phyloP scores from a whole-genome alignment of 1,284 basidiomycete species.

The Boletus sp. region DNA sequence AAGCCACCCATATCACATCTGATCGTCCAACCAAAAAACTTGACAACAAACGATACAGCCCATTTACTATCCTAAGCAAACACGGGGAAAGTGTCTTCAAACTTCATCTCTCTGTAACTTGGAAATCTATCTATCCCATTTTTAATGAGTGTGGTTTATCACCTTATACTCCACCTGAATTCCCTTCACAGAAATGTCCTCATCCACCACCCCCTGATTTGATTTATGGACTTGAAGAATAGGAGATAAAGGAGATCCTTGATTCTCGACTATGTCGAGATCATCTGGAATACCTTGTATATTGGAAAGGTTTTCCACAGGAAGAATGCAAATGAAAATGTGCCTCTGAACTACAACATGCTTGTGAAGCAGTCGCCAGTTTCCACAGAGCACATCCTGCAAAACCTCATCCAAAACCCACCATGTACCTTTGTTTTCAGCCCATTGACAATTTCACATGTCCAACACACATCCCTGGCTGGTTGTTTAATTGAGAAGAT shows the following conservation, averaged over 20 bases:
- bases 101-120: slow-evolving; percentile 9
- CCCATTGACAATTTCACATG: slow-evolving; percentile 9
- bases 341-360: background rate
- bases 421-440: slow-evolving; percentile 3
- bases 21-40: slow-evolving; percentile 22
- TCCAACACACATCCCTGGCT: fast-evolving
- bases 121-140: slow-evolving; percentile 22
- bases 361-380: background rate
- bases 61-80: slow-evolving; percentile 24
- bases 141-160: slow-evolving; percentile 20
- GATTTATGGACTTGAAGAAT: background rate
- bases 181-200: background rate
- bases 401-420: background rate
- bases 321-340: slow-evolving; percentile 14
- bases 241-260: slow-evolving; percentile 9
- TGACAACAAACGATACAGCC: slow-evolving; percentile 17
- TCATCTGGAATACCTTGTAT: background rate
- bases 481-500: slow-evolving; percentile 1
- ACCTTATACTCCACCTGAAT: slow-evolving; percentile 3
- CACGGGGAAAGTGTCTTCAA: slow-evolving; percentile 19
- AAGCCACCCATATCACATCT: slow-evolving; percentile 6
- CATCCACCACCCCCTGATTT: slow-evolving; percentile 2
- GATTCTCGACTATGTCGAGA: background rate
- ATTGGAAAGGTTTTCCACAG: slow-evolving; percentile 9
- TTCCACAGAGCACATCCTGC: slow-evolving; percentile 7